Conservation (phyloP, 2,329 filamentous ascomycete species). For the Talaromyces verruculosus region DNA sequence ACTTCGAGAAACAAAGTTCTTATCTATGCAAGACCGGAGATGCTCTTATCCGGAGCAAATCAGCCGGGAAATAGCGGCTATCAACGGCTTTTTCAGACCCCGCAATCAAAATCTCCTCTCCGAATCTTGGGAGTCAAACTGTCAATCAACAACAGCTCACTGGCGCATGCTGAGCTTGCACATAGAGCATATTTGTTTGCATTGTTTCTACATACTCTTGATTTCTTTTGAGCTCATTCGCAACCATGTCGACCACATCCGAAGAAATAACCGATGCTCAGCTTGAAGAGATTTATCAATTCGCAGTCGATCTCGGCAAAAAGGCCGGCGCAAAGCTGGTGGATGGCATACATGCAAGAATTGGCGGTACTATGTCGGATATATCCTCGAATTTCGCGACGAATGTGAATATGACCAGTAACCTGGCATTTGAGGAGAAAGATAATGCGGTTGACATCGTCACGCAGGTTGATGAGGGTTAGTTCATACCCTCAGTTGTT, state of each 20-base stretch:
- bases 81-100: slow-evolving; percentile 3
- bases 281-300: slow-evolving; percentile 65
- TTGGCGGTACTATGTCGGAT: slow-evolving; percentile 35
- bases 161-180: not conserved
- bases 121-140: not conserved
- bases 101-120: slow-evolving; percentile 1
- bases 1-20: too few relatives aligned
- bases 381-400: not conserved
- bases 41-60: not conserved
- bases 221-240: not conserved
- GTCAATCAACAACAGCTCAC: not conserved
- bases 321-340: slow-evolving; percentile 68
- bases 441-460: slow-evolving; percentile 75
- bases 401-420: slow-evolving; percentile 25
- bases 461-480: slow-evolving; percentile 72
- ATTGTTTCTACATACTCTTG: not conserved
- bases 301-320: slow-evolving; percentile 69
- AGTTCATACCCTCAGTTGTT: not conserved
- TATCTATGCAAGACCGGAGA: not conserved
- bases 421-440: slow-evolving; percentile 60
- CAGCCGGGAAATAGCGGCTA: not conserved
- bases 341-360: slow-evolving; percentile 60
- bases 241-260: slow-evolving; percentile 10
- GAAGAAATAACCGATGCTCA: slow-evolving; percentile 6
- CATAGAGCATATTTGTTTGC: not conserved